Evolutionary conservation across 352 stramenopile genomes (phyloP), one percentile per base, ranked within the genome.

Genomic region (Pythium coloratum): DNA sequence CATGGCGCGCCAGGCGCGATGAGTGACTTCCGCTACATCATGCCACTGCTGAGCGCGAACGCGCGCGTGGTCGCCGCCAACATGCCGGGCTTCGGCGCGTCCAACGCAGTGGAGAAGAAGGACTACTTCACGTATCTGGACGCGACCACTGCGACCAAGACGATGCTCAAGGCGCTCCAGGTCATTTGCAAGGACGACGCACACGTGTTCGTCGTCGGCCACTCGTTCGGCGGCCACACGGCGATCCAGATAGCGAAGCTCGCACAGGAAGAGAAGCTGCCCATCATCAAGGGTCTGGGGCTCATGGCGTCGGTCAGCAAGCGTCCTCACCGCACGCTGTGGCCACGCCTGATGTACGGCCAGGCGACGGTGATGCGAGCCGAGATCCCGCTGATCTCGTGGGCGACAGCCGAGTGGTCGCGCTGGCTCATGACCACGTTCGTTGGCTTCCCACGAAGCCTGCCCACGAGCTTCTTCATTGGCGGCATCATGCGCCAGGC

Each of bases 201-300:
- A 13, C 38, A 76, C 2, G 38, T 69, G 33, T 73, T 78, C 34
- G 26, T 78, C 9, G 16, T 76, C 1, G 72, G 72, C 36, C 72
- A 76, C 51, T 78, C 72, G 34, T 76, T 76, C 36, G 72, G 72
- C 20, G 66, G 64, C 40, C 72, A 78, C 62, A 67, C 64, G 4
- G 55, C 66, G 10, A 66, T 76, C 14, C 34, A 58, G 2, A n/a
- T 76, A 9, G 47, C 66, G 3, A 54, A 28, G 16, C 34, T 54
- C 6, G 20, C 34, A 3, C 32, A 34, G 10, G 28, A 49, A 14
- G 40, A 60, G 16, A 49, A 40, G 12, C 13, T 32, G 18, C 44
- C 51, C 16, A 64, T 18, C 13, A 30, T 64, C 3, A 58, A 65
- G 33, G 70, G 70, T 1, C 24, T 76, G 16, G 70, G 34, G 9